Percentiles rank a stretch among this genome's conserved stretches.
These are phyloP conservation scores for Spergularia azorica DNA, from an alignment of 179 eudicot species.

Conservation along the genomic window DNA sequence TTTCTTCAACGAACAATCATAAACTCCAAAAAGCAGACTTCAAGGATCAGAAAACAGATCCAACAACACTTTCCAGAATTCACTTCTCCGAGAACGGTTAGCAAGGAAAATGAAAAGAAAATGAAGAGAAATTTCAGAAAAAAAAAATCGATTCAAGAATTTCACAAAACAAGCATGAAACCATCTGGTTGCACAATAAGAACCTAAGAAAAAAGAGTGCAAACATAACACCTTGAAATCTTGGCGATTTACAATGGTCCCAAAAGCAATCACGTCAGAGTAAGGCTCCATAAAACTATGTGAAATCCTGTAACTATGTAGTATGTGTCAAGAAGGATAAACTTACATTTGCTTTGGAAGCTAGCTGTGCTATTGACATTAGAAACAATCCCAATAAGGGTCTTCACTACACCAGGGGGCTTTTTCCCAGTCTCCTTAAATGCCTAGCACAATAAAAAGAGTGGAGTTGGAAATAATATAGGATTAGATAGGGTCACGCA, in stretches of 20 bases:
- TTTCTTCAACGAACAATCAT: too few relatives aligned
- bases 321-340: background rate
- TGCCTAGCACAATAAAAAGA: slow-evolving; percentile 48
- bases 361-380: slow-evolving; percentile 42
- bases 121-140: background rate
- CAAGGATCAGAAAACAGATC: background rate
- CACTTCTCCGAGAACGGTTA: background rate
- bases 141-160: background rate
- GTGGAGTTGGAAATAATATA: background rate
- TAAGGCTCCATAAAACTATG: background rate
- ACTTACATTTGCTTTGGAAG: slow-evolving; percentile 57
- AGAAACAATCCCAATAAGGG: slow-evolving; percentile 59
- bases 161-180: background rate
- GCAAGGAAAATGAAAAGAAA: background rate
- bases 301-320: background rate
- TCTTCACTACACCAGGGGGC: slow-evolving; percentile 90
- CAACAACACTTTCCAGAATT: background rate
- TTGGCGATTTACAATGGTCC: background rate
- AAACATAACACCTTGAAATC: background rate
- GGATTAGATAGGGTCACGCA: background rate
- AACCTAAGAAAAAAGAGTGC: background rate
- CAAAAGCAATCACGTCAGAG: background rate
- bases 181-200: background rate
- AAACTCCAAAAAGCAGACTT: background rate
- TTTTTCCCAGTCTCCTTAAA: slow-evolving; percentile 68